phyloP scores from a whole-genome alignment of 805 yeast species.

The Myxozyma neglecta region DNA sequence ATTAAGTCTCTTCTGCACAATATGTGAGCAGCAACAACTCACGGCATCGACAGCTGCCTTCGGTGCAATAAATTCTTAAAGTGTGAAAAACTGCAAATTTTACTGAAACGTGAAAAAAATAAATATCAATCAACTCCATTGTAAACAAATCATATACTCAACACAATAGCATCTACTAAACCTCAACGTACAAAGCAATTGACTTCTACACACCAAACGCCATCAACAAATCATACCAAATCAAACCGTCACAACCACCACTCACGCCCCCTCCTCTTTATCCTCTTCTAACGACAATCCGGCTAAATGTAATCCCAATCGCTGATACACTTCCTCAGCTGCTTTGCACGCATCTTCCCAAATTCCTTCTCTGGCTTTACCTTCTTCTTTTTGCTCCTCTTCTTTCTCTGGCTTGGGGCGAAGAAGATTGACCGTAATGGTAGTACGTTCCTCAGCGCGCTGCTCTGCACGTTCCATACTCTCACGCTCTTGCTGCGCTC shows the following conservation, averaged over 20 bases:
- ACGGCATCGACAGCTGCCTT: too few species aligned
- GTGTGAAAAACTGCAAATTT: too few species aligned
- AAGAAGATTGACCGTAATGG: conserved; percentile 29
- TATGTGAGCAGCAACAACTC: too few species aligned
- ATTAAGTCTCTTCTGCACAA: too few species aligned
- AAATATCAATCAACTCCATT: too few species aligned
- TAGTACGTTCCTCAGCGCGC: conserved; percentile 12
- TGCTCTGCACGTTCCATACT: conserved; percentile 11
- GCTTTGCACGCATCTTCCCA: conserved; percentile 38
- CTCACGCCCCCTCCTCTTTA: not conserved
- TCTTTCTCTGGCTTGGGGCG: conserved; percentile 33
- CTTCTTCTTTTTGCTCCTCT: conserved; percentile 16
- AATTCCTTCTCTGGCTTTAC: conserved; percentile 30
- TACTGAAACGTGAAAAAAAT: too few species aligned
- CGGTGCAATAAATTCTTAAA: too few species aligned
- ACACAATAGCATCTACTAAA: too few species aligned
- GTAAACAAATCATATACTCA: too few species aligned
- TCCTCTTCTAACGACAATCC: conserved; percentile 20
- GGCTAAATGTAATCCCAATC: conserved; percentile 34
- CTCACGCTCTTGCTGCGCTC: conserved; percentile 18
- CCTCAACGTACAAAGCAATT: too few species aligned
- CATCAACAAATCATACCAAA: not conserved
- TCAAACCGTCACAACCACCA: not conserved
- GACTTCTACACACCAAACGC: too few species aligned
- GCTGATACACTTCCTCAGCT: conserved; percentile 37